Evolutionary conservation across 2,329 filamentous ascomycete species (phyloP).

Genomic region (Cytospora piceae): DNA sequence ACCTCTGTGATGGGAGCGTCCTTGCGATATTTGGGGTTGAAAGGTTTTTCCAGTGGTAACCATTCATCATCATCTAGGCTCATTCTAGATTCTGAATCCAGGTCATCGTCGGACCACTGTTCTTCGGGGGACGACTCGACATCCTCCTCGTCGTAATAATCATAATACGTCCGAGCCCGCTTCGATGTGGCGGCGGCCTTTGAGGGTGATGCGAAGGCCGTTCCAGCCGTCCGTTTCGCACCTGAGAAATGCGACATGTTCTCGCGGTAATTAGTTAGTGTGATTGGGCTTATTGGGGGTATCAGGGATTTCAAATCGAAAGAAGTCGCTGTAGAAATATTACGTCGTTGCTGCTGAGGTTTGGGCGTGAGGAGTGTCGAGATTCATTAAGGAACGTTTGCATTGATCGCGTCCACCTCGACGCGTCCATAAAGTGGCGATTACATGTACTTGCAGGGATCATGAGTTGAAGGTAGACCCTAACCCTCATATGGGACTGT

Average conservation of each 20-base stretch:
- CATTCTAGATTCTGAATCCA: slow-evolving; percentile 18
- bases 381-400: not conserved
- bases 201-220: slow-evolving; percentile 25
- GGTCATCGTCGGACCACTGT: slow-evolving; percentile 9
- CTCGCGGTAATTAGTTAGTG: not conserved
- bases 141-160: slow-evolving; percentile 27
- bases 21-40: not conserved
- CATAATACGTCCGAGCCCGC: slow-evolving; percentile 25
- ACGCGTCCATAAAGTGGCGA: slow-evolving; percentile 1
- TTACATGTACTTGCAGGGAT: not conserved
- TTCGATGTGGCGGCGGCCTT: slow-evolving; percentile 24
- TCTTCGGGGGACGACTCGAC: slow-evolving; percentile 6
- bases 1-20: not conserved
- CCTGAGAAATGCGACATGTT: slow-evolving; percentile 14
- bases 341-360: not conserved
- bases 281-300: not conserved
- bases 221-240: slow-evolving; percentile 23
- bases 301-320: not conserved
- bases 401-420: not conserved
- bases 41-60: not conserved
- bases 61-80: slow-evolving; percentile 18
- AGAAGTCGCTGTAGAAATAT: not conserved
- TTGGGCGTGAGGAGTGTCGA: not conserved
- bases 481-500: not conserved
- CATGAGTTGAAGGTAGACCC: not conserved